Evolutionary conservation across 2,329 filamentous ascomycete species (phyloP).

Genomic region (Talaromyces marneffei): DNA sequence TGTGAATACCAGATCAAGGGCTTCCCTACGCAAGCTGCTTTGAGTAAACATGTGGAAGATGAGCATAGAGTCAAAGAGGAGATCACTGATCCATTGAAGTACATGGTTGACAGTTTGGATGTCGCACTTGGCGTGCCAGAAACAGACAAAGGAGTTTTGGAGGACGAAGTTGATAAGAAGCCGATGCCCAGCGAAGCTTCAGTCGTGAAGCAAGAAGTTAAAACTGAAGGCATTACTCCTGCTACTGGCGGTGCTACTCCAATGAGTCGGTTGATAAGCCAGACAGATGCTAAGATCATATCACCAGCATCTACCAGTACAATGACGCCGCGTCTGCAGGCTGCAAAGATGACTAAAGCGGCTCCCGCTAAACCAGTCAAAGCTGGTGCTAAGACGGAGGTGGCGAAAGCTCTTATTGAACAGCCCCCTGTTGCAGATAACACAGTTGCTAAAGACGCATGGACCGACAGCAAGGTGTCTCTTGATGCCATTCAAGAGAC

Average conservation of each 20-base stretch:
- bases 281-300: constrained; percentile 27
- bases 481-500: constrained; percentile 34
- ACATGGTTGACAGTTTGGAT: constrained; percentile 49
- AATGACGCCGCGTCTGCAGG: constrained; percentile 26
- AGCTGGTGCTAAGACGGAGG: constrained; percentile 23
- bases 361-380: constrained; percentile 23
- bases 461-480: constrained; percentile 34
- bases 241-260: constrained; percentile 25
- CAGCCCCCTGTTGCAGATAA: constrained; percentile 11
- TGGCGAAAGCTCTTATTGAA: constrained; percentile 15
- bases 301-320: constrained; percentile 32
- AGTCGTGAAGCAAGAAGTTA: constrained; percentile 23
- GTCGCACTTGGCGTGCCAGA: constrained; percentile 39
- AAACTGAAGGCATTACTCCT: constrained; percentile 26
- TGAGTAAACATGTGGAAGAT: constrained; percentile 51
- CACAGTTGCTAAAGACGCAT: constrained; percentile 26
- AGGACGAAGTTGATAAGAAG: constrained; percentile 16
- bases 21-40: constrained; percentile 49
- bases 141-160: constrained; percentile 37
- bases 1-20: constrained; percentile 52
- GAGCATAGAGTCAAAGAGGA: constrained; percentile 46
- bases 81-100: constrained; percentile 53
- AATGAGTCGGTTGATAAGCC: constrained; percentile 30
- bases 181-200: not conserved
- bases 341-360: constrained; percentile 25